These are phyloP conservation scores for Fusarium sp. DNA, from an alignment of 2,329 filamentous ascomycete species.

Conservation along the genomic window DNA sequence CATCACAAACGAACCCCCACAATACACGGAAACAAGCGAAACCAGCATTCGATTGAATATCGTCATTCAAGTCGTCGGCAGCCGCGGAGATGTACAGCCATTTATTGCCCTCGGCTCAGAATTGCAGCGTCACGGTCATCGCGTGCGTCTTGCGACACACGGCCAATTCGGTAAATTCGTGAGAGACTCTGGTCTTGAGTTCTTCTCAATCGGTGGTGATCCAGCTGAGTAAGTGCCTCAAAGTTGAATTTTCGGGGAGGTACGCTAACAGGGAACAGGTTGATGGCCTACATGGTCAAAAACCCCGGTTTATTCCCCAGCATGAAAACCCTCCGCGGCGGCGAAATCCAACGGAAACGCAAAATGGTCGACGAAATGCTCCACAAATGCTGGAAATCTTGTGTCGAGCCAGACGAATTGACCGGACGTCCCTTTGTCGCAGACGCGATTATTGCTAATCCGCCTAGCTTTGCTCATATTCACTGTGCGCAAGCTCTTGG, in stretches of 20 bases:
- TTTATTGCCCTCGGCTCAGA: conserved; percentile 20
- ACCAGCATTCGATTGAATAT: conserved; percentile 9
- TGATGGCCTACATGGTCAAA: conserved; percentile 8
- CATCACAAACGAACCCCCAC: background rate
- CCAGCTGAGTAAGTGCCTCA: conserved; percentile 8
- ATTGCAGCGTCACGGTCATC: conserved; percentile 26
- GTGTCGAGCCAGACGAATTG: background rate
- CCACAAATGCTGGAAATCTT: background rate
- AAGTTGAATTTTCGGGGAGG: no score
- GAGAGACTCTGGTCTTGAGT: conserved; percentile 1
- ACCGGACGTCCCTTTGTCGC: conserved; percentile 39
- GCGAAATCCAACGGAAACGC: background rate
- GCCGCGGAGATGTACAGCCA: conserved; percentile 27
- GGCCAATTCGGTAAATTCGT: conserved; percentile 19
- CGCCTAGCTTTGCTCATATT: conserved; percentile 60
- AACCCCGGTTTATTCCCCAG: background rate
- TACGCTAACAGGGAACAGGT: background rate
- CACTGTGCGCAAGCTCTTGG: conserved; percentile 59
- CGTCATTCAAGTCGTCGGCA: conserved; percentile 32
- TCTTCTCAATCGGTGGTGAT: conserved; percentile 16
- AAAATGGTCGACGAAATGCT: conserved; percentile 4
- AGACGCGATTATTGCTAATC: conserved; percentile 63
- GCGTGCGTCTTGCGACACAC: conserved; percentile 30
- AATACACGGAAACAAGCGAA: background rate
- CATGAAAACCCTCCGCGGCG: background rate